These are phyloP conservation scores for Vinca minor DNA, from an alignment of 257 asterid genomes.

Conservation along the genomic window DNA sequence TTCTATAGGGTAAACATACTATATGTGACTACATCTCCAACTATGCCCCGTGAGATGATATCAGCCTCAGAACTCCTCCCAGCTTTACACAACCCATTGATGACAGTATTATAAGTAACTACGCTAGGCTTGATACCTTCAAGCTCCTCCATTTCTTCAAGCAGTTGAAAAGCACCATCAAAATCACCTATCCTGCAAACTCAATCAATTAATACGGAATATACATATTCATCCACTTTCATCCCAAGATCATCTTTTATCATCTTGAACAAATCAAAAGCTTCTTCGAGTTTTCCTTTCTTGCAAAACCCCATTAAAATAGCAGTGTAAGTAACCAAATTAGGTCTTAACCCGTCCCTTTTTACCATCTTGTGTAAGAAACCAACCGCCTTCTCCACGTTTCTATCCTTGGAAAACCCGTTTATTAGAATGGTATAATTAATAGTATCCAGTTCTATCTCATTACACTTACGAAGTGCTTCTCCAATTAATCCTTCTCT, in stretches of 20 bases:
- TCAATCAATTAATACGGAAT: constrained; percentile 62
- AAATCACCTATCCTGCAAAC: constrained; percentile 55
- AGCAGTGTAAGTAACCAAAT: constrained; percentile 67
- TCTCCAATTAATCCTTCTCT: no score
- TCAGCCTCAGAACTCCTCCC: constrained; percentile 70
- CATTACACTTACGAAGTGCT: constrained; percentile 35
- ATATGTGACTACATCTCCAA: constrained; percentile 59
- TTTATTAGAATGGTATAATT: constrained; percentile 65
- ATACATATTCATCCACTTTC: constrained; percentile 59
- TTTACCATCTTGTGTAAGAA: constrained; percentile 60
- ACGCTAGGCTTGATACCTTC: constrained; percentile 52
- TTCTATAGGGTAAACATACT: constrained; percentile 67
- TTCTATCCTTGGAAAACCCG: constrained; percentile 67
- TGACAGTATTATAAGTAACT: constrained; percentile 61
- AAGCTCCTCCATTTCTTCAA: constrained; percentile 65
- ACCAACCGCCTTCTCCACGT: constrained; percentile 77
- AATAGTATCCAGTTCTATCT: constrained; percentile 46
- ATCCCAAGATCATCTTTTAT: constrained; percentile 44
- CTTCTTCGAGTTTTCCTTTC: constrained; percentile 71
- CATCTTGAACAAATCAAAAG: constrained; percentile 49
- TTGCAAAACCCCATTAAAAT: constrained; percentile 67
- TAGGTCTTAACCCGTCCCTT: constrained; percentile 55
- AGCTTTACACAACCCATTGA: constrained; percentile 69
- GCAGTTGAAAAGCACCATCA: constrained; percentile 43
- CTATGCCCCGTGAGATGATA: constrained; percentile 46